Percentiles rank a stretch among this genome's conserved stretches.
phyloP scores from a whole-genome alignment of 2,329 filamentous ascomycete species.

The Diaporthe batatas region DNA sequence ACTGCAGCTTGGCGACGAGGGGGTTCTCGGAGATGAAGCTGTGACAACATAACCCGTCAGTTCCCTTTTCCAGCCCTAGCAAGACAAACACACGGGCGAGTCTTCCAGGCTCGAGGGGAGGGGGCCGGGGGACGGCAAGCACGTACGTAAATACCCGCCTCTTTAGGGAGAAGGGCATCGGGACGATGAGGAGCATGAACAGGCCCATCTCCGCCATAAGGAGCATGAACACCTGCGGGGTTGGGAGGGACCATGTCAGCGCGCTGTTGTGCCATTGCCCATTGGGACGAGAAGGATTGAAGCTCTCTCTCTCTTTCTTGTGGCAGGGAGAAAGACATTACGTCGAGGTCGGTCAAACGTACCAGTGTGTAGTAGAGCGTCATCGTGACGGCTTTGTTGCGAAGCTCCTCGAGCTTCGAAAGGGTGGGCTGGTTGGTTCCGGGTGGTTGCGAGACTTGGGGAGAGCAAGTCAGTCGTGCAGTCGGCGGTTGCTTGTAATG shows the following conservation, averaged over 20 bases:
- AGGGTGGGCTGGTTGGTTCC: background rate
- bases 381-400: constrained; percentile 56
- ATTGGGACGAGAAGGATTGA: background rate
- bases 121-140: background rate
- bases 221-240: constrained; percentile 80
- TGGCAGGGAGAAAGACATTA: background rate
- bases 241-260: constrained; percentile 45
- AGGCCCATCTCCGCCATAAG: constrained; percentile 86
- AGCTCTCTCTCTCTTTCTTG: background rate
- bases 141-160: constrained; percentile 83
- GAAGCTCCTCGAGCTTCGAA: constrained; percentile 26
- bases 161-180: constrained; percentile 88
- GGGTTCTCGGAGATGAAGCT: constrained; percentile 95
- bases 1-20: constrained; percentile 90
- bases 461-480: too few species aligned
- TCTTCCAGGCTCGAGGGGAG: background rate
- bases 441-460: background rate
- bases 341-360: constrained; percentile 44
- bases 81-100: too few species aligned
- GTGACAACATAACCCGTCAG: constrained; percentile 1
- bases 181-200: constrained; percentile 84
- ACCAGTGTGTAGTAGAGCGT: constrained; percentile 71
- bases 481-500: constrained; percentile 10
- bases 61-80: too few species aligned
- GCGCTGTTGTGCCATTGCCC: constrained; percentile 24